Percentiles rank a stretch among this genome's conserved stretches.
phyloP scores from a whole-genome alignment of 208 protist species.

The Trypanosoma avium region DNA sequence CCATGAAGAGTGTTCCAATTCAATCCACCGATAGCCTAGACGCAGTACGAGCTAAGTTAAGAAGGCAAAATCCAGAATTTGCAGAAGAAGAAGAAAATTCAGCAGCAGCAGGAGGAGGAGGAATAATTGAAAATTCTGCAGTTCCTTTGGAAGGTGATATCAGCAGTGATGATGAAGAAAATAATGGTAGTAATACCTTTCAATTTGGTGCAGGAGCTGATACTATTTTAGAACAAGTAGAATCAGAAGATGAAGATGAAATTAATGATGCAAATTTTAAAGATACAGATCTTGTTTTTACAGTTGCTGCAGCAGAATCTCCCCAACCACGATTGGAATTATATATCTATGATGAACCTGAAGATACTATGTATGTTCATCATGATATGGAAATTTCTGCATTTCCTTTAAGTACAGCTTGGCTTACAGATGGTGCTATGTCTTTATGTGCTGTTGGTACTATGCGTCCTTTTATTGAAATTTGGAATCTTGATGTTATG shows the following conservation, averaged over 20 bases:
- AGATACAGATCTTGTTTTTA: slow-evolving; percentile 89
- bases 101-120: slow-evolving; percentile 7
- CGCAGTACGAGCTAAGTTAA: slow-evolving; percentile 68
- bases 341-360: slow-evolving; percentile 95
- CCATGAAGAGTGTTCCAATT: slow-evolving; percentile 78
- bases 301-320: slow-evolving; percentile 57
- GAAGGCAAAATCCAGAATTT: slow-evolving; percentile 66
- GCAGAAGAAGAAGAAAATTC: slow-evolving; percentile 39
- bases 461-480: slow-evolving; percentile 96
- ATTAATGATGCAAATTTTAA: slow-evolving; percentile 91
- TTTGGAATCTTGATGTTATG: slow-evolving; percentile 98
- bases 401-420: slow-evolving; percentile 94
- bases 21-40: slow-evolving; percentile 76
- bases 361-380: slow-evolving; percentile 96
- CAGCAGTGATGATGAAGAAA: slow-evolving; percentile 36
- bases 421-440: slow-evolving; percentile 90
- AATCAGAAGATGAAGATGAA: slow-evolving; percentile 89
- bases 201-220: slow-evolving; percentile 61
- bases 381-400: slow-evolving; percentile 95
- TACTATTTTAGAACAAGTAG: slow-evolving; percentile 75
- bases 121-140: no score
- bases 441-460: slow-evolving; percentile 96
- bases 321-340: slow-evolving; percentile 89
- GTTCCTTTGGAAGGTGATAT: slow-evolving; percentile 23
- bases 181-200: slow-evolving; percentile 44